Evolutionary conservation across 75 land plant genomes (phyloP).

Genomic region (Pinus taeda): DNA sequence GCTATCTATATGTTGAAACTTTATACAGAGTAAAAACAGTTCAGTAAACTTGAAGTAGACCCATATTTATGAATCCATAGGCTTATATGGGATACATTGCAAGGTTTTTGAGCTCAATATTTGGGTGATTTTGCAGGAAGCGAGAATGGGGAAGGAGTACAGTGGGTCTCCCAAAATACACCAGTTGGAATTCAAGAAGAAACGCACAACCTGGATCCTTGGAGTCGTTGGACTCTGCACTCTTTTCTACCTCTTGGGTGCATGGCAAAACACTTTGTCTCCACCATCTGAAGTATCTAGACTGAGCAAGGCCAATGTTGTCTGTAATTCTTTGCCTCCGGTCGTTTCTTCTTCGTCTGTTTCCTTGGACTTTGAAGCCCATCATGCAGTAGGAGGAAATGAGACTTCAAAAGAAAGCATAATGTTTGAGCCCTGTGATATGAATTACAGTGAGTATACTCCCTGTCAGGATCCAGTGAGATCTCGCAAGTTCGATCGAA

Average conservation of each 20-base stretch:
- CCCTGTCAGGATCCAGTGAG: slow-evolving; percentile 60
- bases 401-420: background rate
- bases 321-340: too few relatives aligned
- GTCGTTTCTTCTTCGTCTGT: slow-evolving; percentile 4
- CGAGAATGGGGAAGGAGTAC: slow-evolving; percentile 53
- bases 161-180: slow-evolving; percentile 61
- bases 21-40: too few relatives aligned
- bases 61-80: too few relatives aligned
- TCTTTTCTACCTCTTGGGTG: slow-evolving; percentile 76
- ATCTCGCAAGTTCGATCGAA: slow-evolving; percentile 33
- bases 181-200: slow-evolving; percentile 36
- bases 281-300: too few relatives aligned
- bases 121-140: background rate
- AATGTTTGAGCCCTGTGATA: slow-evolving; percentile 29
- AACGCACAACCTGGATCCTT: slow-evolving; percentile 54
- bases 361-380: slow-evolving; percentile 58
- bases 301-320: too few relatives aligned
- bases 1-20: too few relatives aligned
- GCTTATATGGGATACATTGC: too few relatives aligned
- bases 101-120: too few relatives aligned
- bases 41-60: too few relatives aligned
- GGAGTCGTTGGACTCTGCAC: slow-evolving; percentile 63
- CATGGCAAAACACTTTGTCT: slow-evolving; percentile 57
- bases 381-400: slow-evolving; percentile 36
- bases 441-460: slow-evolving; percentile 65